A percentile compares a stretch with the other conserved stretches of the same genome.
These are phyloP conservation scores for Naganishia albida DNA, from an alignment of 1,284 basidiomycete species.

Conservation along the genomic window DNA sequence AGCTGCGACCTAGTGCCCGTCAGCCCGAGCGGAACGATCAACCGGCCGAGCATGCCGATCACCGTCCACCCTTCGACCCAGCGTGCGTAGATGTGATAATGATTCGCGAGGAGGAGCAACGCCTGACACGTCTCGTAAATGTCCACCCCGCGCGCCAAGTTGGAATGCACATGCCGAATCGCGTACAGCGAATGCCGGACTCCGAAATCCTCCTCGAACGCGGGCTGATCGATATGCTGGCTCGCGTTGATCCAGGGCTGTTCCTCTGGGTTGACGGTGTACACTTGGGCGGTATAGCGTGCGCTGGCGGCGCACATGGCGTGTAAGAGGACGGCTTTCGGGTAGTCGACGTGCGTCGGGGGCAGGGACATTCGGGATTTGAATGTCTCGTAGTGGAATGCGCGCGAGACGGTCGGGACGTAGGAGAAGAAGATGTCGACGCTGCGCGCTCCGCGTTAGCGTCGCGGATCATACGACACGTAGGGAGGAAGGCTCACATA, in stretches of 20 bases:
- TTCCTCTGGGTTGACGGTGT: constrained; percentile 29
- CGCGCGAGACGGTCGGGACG: constrained; percentile 46
- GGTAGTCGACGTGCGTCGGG: constrained; percentile 52
- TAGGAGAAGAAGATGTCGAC: constrained; percentile 49
- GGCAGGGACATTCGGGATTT: constrained; percentile 51
- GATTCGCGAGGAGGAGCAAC: constrained; percentile 47
- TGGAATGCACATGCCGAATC: constrained; percentile 23
- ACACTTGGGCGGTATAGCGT: constrained; percentile 43
- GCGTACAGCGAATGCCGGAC: constrained; percentile 31
- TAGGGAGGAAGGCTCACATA: constrained; percentile 41
- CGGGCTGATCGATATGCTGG: constrained; percentile 23
- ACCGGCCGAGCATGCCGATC: constrained; percentile 36
- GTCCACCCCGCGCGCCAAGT: constrained; percentile 24
- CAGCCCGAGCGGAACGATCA: constrained; percentile 44
- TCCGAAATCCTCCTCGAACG: constrained; percentile 32
- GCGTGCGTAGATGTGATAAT: constrained; percentile 52
- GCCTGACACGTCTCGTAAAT: constrained; percentile 33
- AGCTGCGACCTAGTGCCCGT: constrained; percentile 42
- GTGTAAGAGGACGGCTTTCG: constrained; percentile 53
- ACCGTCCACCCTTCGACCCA: constrained; percentile 51
- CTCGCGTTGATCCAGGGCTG: constrained; percentile 22
- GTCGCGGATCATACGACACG: not conserved
- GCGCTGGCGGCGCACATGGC: constrained; percentile 53
- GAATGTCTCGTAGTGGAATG: constrained; percentile 50
- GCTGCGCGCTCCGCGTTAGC: constrained; percentile 33